phyloP scores from a whole-genome alignment of 2,329 filamentous ascomycete genomes.

The Fusarium nygamai region DNA sequence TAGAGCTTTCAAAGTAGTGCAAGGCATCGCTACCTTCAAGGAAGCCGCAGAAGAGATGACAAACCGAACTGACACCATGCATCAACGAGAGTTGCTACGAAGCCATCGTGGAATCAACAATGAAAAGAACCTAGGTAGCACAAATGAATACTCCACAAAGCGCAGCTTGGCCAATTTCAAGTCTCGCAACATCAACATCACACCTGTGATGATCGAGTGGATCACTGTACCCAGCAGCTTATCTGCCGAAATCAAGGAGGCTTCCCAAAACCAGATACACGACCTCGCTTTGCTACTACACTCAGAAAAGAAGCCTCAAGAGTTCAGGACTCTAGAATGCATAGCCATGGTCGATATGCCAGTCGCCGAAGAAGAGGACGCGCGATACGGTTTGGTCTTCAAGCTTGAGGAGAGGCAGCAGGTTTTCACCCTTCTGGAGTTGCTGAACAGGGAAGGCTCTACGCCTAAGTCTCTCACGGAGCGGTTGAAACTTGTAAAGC shows the following conservation, averaged over 20 bases:
- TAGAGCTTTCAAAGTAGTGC: background rate
- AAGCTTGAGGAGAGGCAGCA: background rate
- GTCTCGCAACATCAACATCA: background rate
- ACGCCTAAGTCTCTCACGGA: background rate
- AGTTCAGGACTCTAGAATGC: background rate
- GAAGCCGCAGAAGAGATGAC: background rate
- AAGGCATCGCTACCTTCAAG: background rate
- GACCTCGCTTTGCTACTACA: background rate
- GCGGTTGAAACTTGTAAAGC: background rate
- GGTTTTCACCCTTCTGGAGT: background rate
- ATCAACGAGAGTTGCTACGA: background rate
- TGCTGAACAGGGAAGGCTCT: background rate
- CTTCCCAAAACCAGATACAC: background rate
- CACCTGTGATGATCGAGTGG: background rate
- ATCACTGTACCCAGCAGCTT: background rate
- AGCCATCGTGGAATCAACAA: background rate
- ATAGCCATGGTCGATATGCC: background rate
- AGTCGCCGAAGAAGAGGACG: background rate
- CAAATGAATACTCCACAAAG: background rate
- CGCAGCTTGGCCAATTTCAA: background rate
- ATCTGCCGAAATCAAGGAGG: background rate
- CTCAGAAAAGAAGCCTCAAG: background rate
- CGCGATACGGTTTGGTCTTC: background rate
- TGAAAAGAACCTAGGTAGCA: background rate
- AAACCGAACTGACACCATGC: background rate